Evolutionary conservation across 345 rosid genomes (phyloP).

Genomic region (Citrus glauca): DNA sequence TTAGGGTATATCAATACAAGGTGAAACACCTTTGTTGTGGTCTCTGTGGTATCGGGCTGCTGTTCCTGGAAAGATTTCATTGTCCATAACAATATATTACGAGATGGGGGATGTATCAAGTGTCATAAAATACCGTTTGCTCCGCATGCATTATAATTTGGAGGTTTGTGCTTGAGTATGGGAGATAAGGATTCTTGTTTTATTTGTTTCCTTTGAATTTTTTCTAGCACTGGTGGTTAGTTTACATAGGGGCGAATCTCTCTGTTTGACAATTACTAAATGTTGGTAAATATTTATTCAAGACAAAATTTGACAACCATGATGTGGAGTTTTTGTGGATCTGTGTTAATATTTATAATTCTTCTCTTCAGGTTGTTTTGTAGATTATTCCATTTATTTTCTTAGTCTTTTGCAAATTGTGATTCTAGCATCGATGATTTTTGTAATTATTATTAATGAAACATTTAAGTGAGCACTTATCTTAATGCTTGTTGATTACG

Average conservation of each 20-base stretch:
- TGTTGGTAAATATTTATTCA: neutral
- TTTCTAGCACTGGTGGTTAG: neutral
- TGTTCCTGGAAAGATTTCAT: slow-evolving; percentile 65
- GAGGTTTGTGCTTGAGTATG: slow-evolving; percentile 49
- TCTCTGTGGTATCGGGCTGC: slow-evolving; percentile 98
- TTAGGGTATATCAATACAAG: slow-evolving; percentile 61
- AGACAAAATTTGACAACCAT: neutral
- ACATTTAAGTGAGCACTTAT: neutral
- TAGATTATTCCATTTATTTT: neutral
- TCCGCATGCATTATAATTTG: slow-evolving; percentile 73
- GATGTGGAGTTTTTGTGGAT: neutral
- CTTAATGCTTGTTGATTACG: neutral
- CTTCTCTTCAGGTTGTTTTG: slow-evolving; percentile 2
- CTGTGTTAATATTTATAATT: neutral
- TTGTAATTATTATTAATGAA: neutral
- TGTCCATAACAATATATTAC: slow-evolving; percentile 70
- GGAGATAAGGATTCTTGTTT: slow-evolving; percentile 5
- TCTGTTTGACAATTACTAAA: neutral
- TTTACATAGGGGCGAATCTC: neutral
- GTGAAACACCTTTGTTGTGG: slow-evolving; percentile 65
- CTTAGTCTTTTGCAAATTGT: neutral
- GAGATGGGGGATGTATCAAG: slow-evolving; percentile 76
- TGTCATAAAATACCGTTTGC: slow-evolving; percentile 76
- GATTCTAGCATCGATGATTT: slow-evolving; percentile 1
- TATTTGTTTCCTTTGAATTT: neutral